These are phyloP conservation scores for Ogataea pini DNA, from an alignment of 805 yeast species.

Conservation along the genomic window DNA sequence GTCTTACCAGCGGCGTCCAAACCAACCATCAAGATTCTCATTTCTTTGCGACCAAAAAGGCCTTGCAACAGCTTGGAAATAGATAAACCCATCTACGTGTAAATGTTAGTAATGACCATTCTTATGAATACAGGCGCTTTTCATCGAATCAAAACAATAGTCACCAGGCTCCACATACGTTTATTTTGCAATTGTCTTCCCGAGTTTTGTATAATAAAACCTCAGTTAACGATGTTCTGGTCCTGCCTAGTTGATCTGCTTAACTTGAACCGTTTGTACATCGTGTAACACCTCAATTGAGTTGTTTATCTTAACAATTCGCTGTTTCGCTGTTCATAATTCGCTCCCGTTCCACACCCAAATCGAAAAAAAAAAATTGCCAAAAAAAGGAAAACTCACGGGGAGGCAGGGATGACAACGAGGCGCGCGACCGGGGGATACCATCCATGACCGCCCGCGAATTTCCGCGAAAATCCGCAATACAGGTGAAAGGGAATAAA, in stretches of 20 bases:
- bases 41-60: conserved; percentile 96
- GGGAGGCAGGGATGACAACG: background rate
- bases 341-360: conserved; percentile 8
- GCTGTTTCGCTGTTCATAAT: conserved; percentile 8
- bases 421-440: background rate
- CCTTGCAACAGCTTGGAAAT: conserved; percentile 92
- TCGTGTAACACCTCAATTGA: background rate
- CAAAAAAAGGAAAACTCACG: conserved; percentile 4
- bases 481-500: conserved; percentile 6
- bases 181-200: background rate
- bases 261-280: background rate
- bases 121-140: background rate
- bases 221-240: conserved; percentile 1
- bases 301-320: background rate
- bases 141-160: background rate
- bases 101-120: conserved; percentile 10
- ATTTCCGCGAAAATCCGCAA: background rate
- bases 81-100: conserved; percentile 82
- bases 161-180: background rate
- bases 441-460: background rate
- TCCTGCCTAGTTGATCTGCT: background rate
- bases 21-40: conserved; percentile 98
- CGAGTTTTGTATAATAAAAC: background rate
- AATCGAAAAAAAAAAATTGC: conserved; percentile 9
- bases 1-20: conserved; percentile 98